A percentile compares a stretch with the other conserved stretches of the same genome.
These are phyloP conservation scores for Fomes fomentarius DNA, from an alignment of 1,284 basidiomycete species.

Conservation along the genomic window DNA sequence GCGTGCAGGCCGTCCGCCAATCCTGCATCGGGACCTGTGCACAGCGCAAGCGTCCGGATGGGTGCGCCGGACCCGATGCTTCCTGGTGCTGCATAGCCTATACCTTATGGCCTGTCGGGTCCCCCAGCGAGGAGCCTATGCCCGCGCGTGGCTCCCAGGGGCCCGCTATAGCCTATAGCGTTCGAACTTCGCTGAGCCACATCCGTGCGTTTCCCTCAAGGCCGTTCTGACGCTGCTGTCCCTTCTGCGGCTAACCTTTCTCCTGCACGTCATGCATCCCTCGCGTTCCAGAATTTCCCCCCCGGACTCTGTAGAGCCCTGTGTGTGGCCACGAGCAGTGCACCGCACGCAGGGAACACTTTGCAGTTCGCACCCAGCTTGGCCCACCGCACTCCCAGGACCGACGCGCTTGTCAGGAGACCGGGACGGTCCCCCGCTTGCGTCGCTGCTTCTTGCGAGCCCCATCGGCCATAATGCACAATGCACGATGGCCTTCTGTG, in stretches of 20 bases:
- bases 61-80: constrained; percentile 20
- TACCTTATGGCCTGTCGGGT: constrained; percentile 19
- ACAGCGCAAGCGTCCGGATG: constrained; percentile 13
- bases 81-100: constrained; percentile 10
- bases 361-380: too few species aligned
- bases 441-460: neutral
- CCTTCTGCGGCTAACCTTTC: neutral
- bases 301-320: too few species aligned
- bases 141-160: neutral
- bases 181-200: too few species aligned
- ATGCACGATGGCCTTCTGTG: neutral
- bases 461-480: neutral
- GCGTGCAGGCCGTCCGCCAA: neutral
- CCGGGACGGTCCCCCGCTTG: constrained; percentile 16
- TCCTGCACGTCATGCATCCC: too few species aligned
- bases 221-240: neutral
- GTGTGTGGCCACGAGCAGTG: too few species aligned
- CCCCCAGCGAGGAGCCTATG: constrained; percentile 20
- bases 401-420: constrained; percentile 2
- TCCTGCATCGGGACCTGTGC: neutral
- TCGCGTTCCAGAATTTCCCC: too few species aligned
- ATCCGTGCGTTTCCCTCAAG: neutral
- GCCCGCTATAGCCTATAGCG: neutral
- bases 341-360: neutral
- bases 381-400: too few species aligned